A percentile compares a stretch with the other conserved stretches of the same genome.
These are phyloP conservation scores for Nicotiana otophora DNA, from an alignment of 257 asterid species.

Conservation along the genomic window DNA sequence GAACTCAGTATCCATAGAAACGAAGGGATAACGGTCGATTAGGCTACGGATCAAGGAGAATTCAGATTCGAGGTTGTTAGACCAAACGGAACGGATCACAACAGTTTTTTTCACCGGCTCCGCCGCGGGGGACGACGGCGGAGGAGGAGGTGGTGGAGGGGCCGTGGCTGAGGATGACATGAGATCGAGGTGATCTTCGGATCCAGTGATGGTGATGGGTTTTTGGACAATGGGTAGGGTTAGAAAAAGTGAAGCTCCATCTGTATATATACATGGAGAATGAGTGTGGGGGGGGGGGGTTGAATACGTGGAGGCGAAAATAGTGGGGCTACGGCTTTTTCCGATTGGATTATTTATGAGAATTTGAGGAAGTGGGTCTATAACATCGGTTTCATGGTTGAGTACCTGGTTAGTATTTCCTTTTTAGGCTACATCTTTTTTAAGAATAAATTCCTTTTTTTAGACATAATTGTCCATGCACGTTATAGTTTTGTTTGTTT, in stretches of 20 bases:
- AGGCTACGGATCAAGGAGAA: slow-evolving; percentile 39
- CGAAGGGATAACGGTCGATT: slow-evolving; percentile 42
- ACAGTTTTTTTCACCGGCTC: slow-evolving; percentile 15
- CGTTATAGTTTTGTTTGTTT: no score
- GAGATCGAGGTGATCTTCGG: background rate
- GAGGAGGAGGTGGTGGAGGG: slow-evolving; percentile 14
- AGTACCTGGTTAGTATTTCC: no score
- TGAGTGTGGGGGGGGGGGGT: fast-evolving
- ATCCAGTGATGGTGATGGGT: background rate
- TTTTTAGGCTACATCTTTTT: no score
- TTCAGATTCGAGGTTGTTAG: slow-evolving; percentile 44
- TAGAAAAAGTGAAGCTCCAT: background rate
- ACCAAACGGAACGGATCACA: slow-evolving; percentile 57
- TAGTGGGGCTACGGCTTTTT: background rate
- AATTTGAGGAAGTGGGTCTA: background rate
- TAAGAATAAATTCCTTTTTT: no score
- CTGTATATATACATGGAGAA: background rate
- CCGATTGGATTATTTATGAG: background rate
- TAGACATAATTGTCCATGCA: no score
- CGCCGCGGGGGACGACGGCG: slow-evolving; percentile 11
- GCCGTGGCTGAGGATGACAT: slow-evolving; percentile 11
- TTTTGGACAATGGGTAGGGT: background rate
- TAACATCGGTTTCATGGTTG: background rate
- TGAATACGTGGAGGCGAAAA: background rate
- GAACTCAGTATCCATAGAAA: slow-evolving; percentile 78